Evolutionary conservation across 192 early-diverging fungal genomes (phyloP).

Genomic region (Chytriomyces sp.): DNA sequence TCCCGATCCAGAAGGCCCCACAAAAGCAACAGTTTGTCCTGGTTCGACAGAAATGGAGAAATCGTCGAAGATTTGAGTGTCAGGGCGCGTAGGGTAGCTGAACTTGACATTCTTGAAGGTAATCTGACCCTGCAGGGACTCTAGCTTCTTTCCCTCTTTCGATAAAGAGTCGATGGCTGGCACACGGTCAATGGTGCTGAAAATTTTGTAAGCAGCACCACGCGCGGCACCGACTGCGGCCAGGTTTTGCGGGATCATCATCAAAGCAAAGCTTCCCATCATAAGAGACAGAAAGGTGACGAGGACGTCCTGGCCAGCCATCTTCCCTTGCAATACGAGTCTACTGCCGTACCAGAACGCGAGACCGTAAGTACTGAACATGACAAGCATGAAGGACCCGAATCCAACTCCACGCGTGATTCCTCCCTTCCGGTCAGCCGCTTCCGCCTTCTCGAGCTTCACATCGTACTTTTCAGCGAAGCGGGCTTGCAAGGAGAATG

Average conservation of each 20-base stretch:
- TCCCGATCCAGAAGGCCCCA: conserved; percentile 77
- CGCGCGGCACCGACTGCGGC: conserved; percentile 39
- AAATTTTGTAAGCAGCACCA: conserved; percentile 54
- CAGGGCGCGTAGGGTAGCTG: conserved; percentile 62
- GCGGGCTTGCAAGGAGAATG: conserved; percentile 79
- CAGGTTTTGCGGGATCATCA: conserved; percentile 39
- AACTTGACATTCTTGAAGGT: conserved; percentile 52
- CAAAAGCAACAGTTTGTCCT: conserved; percentile 83
- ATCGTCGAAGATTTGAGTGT: conserved; percentile 65
- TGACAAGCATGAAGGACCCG: conserved; percentile 73
- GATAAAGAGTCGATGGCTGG: conserved; percentile 46
- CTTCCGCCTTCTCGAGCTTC: conserved; percentile 67
- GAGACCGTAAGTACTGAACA: conserved; percentile 77
- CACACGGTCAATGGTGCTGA: conserved; percentile 50
- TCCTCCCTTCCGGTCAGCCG: conserved; percentile 64
- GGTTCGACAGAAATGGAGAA: conserved; percentile 57
- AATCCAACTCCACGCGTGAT: conserved; percentile 62
- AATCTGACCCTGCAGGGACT: conserved; percentile 41
- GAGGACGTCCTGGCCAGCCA: conserved; percentile 51
- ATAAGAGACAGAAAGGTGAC: conserved; percentile 48
- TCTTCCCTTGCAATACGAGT: conserved; percentile 51
- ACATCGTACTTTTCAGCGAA: conserved; percentile 64
- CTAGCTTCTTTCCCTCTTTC: conserved; percentile 36
- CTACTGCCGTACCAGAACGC: conserved; percentile 84
- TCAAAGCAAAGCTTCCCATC: conserved; percentile 50